Evolutionary conservation across 1,284 basidiomycete species (phyloP).

Genomic region (Violaceomyces palustris): DNA sequence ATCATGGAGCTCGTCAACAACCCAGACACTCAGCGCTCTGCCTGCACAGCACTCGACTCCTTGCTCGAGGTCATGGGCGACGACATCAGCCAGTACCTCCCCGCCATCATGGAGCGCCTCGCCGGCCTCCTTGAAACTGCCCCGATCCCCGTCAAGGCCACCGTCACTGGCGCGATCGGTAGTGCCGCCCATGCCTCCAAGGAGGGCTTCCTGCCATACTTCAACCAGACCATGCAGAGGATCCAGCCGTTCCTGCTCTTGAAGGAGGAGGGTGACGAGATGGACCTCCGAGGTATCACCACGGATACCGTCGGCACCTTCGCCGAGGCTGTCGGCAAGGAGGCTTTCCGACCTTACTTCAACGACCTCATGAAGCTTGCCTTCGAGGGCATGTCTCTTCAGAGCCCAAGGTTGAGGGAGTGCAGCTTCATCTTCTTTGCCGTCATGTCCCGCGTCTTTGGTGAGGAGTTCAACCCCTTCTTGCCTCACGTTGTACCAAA

Average conservation of each 20-base stretch:
- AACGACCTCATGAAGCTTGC: conserved; percentile 91
- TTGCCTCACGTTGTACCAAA: conserved; percentile 80
- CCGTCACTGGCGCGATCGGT: conserved; percentile 96
- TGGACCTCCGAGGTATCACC: conserved; percentile 89
- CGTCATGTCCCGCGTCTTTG: conserved; percentile 93
- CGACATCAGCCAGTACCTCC: conserved; percentile 82
- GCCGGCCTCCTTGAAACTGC: conserved; percentile 81
- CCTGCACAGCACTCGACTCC: conserved; percentile 93
- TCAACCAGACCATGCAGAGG: conserved; percentile 83
- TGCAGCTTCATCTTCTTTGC: conserved; percentile 98
- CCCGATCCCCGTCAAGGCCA: conserved; percentile 80
- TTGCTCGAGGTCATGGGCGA: conserved; percentile 92
- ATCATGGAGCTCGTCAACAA: conserved; percentile 70
- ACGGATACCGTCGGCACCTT: conserved; percentile 98
- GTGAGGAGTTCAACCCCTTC: conserved; percentile 85
- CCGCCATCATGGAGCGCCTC: conserved; percentile 91
- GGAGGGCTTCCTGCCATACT: conserved; percentile 87
- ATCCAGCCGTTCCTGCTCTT: conserved; percentile 79
- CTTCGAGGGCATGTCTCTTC: conserved; percentile 82
- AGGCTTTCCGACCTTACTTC: conserved; percentile 92
- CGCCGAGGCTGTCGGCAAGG: conserved; percentile 91
- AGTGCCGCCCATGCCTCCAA: conserved; percentile 97
- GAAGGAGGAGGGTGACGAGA: conserved; percentile 71
- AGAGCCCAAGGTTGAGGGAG: conserved; percentile 79
- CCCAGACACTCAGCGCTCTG: conserved; percentile 77